phyloP scores from a whole-genome alignment of 768 basidiomycete species.

The Auricularia sp. region DNA sequence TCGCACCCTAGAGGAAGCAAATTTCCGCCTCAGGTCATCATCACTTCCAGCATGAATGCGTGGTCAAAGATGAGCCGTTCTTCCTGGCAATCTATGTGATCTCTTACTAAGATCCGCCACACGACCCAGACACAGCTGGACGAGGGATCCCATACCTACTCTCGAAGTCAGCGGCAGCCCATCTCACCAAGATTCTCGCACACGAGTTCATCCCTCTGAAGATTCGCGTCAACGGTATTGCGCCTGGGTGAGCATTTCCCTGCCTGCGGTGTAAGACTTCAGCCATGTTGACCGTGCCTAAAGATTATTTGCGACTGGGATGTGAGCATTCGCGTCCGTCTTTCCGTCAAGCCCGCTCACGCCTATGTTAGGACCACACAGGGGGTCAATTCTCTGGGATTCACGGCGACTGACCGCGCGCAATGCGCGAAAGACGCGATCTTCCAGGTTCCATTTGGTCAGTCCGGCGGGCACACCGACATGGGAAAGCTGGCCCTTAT shows the following conservation, averaged over 20 bases:
- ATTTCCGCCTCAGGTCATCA: conserved; percentile 38
- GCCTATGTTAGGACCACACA: not conserved
- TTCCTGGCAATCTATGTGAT: not conserved
- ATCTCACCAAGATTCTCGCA: conserved; percentile 35
- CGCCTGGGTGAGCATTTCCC: conserved; percentile 22
- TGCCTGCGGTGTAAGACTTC: not conserved
- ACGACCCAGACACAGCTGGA: conserved; percentile 34
- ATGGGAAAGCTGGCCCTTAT: conserved; percentile 34
- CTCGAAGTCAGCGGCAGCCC: conserved; percentile 39
- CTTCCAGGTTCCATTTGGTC: conserved; percentile 28
- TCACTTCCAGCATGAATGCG: conserved; percentile 43
- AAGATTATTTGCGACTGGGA: conserved; percentile 13
- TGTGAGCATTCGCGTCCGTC: conserved; percentile 16
- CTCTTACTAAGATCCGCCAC: not conserved
- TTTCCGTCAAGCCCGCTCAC: not conserved
- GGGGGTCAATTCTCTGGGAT: conserved; percentile 16
- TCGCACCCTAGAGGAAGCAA: conserved; percentile 18
- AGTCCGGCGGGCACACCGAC: conserved; percentile 29
- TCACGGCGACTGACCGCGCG: conserved; percentile 6
- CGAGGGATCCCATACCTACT: conserved; percentile 35
- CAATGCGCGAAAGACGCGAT: conserved; percentile 8
- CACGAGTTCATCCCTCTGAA: conserved; percentile 39
- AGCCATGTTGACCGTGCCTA: not conserved
- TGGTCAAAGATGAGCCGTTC: conserved; percentile 35
- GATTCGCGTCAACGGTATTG: conserved; percentile 39